Percentiles rank a stretch among this genome's conserved stretches.
Evolutionary conservation across 768 basidiomycete genomes (phyloP).

Genomic region (Trametes gibbosa): DNA sequence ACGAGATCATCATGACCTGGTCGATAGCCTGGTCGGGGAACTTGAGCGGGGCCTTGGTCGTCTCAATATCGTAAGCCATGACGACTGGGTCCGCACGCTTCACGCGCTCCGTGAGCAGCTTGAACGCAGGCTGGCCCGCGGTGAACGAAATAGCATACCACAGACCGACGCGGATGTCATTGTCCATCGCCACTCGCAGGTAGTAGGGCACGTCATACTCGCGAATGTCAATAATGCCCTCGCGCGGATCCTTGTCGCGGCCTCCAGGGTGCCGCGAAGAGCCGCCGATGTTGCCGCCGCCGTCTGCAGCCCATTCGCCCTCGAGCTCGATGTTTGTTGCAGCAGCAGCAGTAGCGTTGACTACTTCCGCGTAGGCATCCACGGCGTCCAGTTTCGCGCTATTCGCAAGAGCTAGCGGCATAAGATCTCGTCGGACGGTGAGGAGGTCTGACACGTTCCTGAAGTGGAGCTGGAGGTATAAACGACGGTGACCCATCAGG

Average conservation of each 20-base stretch:
- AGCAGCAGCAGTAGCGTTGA: conserved; percentile 70
- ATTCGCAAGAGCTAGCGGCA: conserved; percentile 88
- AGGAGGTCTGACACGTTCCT: conserved; percentile 93
- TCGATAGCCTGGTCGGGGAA: conserved; percentile 95
- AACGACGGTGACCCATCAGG: conserved; percentile 87
- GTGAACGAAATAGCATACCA: conserved; percentile 92
- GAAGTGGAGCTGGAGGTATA: conserved; percentile 87
- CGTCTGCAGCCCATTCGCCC: conserved; percentile 54
- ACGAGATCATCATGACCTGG: conserved; percentile 99
- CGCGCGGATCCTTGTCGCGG: conserved; percentile 78
- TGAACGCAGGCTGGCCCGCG: conserved; percentile 74
- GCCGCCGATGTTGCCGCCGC: conserved; percentile 33
- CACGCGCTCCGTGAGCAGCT: conserved; percentile 75
- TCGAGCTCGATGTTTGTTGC: conserved; percentile 69
- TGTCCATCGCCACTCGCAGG: conserved; percentile 98
- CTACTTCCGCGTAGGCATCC: conserved; percentile 96
- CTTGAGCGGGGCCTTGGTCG: conserved; percentile 98
- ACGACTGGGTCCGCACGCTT: conserved; percentile 99
- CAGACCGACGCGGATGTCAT: conserved; percentile 94
- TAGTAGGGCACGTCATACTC: conserved; percentile 99
- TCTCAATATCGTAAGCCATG: conserved; percentile 99
- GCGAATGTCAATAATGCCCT: conserved; percentile 89
- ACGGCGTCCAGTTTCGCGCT: conserved; percentile 91
- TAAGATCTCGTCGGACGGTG: conserved; percentile 79
- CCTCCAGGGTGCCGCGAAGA: conserved; percentile 29